Evolutionary conservation across 257 asterid species (phyloP).

Genomic region (Ophiorrhiza pumila): DNA sequence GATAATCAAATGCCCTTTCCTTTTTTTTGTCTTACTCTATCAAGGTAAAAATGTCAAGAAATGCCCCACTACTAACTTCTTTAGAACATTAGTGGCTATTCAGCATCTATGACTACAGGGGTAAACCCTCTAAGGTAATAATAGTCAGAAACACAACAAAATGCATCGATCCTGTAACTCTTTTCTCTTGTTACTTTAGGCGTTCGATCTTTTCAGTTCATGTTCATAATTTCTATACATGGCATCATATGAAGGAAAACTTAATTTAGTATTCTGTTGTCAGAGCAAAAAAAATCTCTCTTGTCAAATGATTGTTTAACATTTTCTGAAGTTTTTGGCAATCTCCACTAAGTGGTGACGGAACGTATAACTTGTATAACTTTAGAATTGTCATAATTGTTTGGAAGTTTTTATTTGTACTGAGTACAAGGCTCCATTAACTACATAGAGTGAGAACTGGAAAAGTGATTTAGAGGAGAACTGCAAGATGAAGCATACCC

Average conservation of each 20-base stretch:
- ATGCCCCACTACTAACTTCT: neutral
- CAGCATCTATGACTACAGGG: neutral
- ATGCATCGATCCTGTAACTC: conserved; percentile 39
- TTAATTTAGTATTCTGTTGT: neutral
- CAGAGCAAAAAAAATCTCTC: neutral
- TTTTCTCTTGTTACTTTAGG: neutral
- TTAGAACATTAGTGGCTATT: neutral
- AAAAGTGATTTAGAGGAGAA: neutral
- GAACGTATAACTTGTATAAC: too few species aligned
- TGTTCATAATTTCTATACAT: neutral
- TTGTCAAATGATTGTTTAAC: neutral
- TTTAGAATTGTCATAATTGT: too few species aligned
- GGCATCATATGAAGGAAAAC: neutral
- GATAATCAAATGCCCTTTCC: neutral
- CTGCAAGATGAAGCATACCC: neutral
- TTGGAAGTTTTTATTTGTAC: too few species aligned
- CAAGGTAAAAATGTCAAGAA: neutral
- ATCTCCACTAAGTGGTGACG: too few species aligned
- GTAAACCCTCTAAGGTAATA: neutral
- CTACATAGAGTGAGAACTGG: neutral
- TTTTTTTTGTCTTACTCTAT: neutral
- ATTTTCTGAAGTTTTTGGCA: too few species aligned
- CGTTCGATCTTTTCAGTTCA: neutral
- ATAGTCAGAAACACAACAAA: neutral
- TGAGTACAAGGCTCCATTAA: neutral